Base-by-base conservation (phyloP, 257 asterid species). In the Coffea canephora region DNA sequence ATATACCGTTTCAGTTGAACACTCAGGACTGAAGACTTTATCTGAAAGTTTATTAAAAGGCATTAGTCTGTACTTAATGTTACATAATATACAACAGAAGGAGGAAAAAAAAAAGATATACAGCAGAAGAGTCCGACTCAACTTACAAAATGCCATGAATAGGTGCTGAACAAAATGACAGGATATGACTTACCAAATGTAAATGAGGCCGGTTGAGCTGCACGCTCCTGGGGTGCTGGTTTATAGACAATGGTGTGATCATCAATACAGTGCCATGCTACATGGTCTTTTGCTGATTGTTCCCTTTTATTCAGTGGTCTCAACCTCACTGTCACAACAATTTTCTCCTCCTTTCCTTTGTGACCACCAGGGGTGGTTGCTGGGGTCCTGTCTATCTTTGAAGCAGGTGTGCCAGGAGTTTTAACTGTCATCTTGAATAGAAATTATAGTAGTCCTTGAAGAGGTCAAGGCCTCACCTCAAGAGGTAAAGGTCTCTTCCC, bases 301-400 rank as follows among this genome's bases (percentile, higher is more conserved):
- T 95, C 99, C 84, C 95, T 89, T 87, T 90, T 95, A 89, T 90
- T 95, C 84, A 95, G 74, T 45, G 99, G 99, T 89, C 99, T 91
- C 82, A 93, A 80, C 80, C 99, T 67, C 52, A 95, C 94, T 3
- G 99, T 95, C 15, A 95, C 99, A 31, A 93, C 96, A 9, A 95
- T 91, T 87, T 95, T 95, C 87, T 95, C 99, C 83, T 95, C 99
- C 74, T 75, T 91, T 27, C 85, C 85, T 84, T 83, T 87, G 65
- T 86, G 83, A 61, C 94, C 94, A 43, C 91, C 93, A 45, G 97
- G 97, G 55, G 97, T 91, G 45, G 89, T 77, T 50, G 77, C 89
- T 4, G 93, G 98, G 31, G 95, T 91, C 90, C 91, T 87, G 50
- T 93, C 98, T 59, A 89, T 57, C 77, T 91, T 95, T 23, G 97